These are phyloP conservation scores for Plasmodium blacklocki DNA, from an alignment of 169 alveolate genomes.

Conservation along the genomic window DNA sequence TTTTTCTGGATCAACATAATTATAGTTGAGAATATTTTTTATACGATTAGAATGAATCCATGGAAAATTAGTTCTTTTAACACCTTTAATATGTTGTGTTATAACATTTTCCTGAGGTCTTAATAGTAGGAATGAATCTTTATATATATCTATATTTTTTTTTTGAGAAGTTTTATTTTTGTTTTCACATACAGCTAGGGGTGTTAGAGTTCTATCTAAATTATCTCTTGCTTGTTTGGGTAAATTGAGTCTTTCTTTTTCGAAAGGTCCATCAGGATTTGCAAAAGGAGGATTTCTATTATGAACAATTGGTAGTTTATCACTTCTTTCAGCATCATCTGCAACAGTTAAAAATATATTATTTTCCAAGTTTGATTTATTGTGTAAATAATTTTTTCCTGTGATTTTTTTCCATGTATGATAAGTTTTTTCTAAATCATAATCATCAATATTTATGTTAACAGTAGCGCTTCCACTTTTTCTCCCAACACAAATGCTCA, in stretches of 20 bases:
- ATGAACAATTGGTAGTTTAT: slow-evolving; percentile 64
- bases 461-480: slow-evolving; percentile 77
- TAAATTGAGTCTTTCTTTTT: slow-evolving; percentile 53
- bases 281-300: slow-evolving; percentile 80
- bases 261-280: slow-evolving; percentile 81
- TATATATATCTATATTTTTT: slow-evolving; percentile 56
- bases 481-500: slow-evolving; percentile 76
- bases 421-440: slow-evolving; percentile 68
- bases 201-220: slow-evolving; percentile 74
- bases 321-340: slow-evolving; percentile 77
- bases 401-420: slow-evolving; percentile 68
- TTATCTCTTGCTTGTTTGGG: slow-evolving; percentile 75
- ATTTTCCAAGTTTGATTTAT: slow-evolving; percentile 64
- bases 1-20: slow-evolving; percentile 7
- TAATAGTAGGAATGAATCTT: slow-evolving; percentile 31
- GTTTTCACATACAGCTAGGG: slow-evolving; percentile 3
- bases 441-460: slow-evolving; percentile 57
- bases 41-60: slow-evolving; percentile 64
- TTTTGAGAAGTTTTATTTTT: slow-evolving; percentile 22
- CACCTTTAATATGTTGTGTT: slow-evolving; percentile 49
- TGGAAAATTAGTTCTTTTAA: slow-evolving; percentile 46
- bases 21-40: slow-evolving; percentile 36
- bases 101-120: slow-evolving; percentile 14
- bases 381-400: slow-evolving; percentile 47
- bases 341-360: slow-evolving; percentile 79